Conservation (phyloP, 208 protist species). For the Wallacemonas sp. region DNA sequence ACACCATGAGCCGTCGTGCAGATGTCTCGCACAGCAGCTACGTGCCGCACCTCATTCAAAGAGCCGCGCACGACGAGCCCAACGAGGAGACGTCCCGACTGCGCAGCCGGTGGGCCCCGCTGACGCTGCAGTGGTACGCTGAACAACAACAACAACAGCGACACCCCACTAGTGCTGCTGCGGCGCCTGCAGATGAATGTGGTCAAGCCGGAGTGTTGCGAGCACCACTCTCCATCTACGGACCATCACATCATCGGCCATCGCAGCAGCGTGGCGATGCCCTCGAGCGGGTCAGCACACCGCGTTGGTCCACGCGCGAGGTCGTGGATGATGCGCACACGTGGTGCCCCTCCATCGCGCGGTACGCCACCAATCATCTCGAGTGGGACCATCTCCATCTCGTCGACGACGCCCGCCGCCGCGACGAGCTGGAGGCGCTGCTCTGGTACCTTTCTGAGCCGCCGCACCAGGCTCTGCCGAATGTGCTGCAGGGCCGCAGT, state of each 20-base stretch:
- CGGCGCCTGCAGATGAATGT: neutral
- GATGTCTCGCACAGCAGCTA: neutral
- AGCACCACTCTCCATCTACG: neutral
- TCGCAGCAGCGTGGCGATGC: neutral
- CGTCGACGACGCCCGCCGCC: slow-evolving; percentile 72
- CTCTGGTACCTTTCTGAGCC: slow-evolving; percentile 61
- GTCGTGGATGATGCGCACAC: slow-evolving; percentile 28
- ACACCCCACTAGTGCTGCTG: too few species aligned
- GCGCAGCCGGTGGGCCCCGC: neutral
- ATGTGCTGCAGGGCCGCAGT: slow-evolving; percentile 71
- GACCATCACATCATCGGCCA: too few species aligned
- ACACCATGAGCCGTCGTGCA: slow-evolving; percentile 18
- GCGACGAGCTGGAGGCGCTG: slow-evolving; percentile 77
- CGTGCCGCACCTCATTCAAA: neutral
- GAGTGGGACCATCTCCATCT: slow-evolving; percentile 74
- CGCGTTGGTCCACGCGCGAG: neutral
- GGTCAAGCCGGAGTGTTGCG: neutral
- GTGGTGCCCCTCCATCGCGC: slow-evolving; percentile 43
- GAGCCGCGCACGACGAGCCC: neutral
- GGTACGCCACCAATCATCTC: slow-evolving; percentile 50
- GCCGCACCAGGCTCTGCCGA: slow-evolving; percentile 73
- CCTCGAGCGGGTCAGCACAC: neutral
- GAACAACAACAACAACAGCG: neutral
- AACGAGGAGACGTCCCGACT: neutral
- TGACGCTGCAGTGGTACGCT: slow-evolving; percentile 25